Evolutionary conservation across 1,139 yeast species (phyloP).

Genomic region (Pichia sp.): DNA sequence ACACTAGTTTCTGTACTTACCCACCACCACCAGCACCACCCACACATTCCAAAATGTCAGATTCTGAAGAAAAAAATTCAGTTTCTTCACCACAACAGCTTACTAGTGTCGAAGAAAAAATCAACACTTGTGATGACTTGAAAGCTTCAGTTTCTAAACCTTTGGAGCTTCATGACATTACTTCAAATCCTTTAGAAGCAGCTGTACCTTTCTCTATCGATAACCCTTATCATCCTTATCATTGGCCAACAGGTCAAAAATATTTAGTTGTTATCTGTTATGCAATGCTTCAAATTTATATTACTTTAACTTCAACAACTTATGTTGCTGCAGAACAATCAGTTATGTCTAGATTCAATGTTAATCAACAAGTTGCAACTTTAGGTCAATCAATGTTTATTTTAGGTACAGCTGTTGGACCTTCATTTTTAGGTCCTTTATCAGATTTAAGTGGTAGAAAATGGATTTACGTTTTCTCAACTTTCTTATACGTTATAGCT

Average conservation of each 20-base stretch:
- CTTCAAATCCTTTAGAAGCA: constrained; percentile 25
- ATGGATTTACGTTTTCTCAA: constrained; percentile 55
- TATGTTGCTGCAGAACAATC: constrained; percentile 26
- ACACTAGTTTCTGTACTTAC: neutral
- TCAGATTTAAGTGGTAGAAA: constrained; percentile 67
- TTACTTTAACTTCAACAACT: constrained; percentile 28
- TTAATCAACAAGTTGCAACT: constrained; percentile 26
- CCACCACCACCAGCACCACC: no score
- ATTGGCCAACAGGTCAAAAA: constrained; percentile 24
- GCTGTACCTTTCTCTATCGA: constrained; percentile 21
- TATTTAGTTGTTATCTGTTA: constrained; percentile 22
- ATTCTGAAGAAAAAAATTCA: constrained; percentile 12
- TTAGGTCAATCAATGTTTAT: constrained; percentile 30
- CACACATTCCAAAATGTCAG: constrained; percentile 13
- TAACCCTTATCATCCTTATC: constrained; percentile 28
- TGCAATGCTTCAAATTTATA: constrained; percentile 26
- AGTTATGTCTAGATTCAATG: constrained; percentile 22
- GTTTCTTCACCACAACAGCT: constrained; percentile 1
- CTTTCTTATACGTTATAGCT: constrained; percentile 43
- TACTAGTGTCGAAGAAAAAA: neutral
- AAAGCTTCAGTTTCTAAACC: constrained; percentile 17
- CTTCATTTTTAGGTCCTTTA: constrained; percentile 57
- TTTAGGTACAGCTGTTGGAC: constrained; percentile 49
- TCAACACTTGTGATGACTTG: neutral
- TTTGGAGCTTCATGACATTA: constrained; percentile 20